Percentiles rank a stretch among this genome's conserved stretches.
These are phyloP conservation scores for Eremomyces bilateralis DNA, from an alignment of 495 filamentous ascomycete genomes.

Conservation along the genomic window DNA sequence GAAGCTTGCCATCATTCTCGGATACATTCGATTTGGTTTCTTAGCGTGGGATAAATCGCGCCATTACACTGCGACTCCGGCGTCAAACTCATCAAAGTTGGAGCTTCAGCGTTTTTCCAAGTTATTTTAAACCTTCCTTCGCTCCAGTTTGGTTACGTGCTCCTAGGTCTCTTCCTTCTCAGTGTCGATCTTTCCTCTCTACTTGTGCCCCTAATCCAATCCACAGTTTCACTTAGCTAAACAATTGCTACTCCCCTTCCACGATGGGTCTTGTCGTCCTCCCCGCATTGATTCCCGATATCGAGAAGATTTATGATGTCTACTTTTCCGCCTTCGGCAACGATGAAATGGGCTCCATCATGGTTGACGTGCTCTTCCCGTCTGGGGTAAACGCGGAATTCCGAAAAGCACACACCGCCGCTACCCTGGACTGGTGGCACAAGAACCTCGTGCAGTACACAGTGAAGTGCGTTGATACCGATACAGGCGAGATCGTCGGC, in stretches of 20 bases:
- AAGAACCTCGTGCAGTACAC: constrained; percentile 16
- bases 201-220: no score
- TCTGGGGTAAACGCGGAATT: constrained; percentile 14
- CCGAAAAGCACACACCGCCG: constrained; percentile 18
- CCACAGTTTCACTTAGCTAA: no score
- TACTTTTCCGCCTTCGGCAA: constrained; percentile 23
- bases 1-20: no score
- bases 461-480: constrained; percentile 19
- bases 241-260: background rate
- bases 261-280: constrained; percentile 21
- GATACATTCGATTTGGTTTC: no score
- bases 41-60: no score
- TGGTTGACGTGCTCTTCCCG: constrained; percentile 20
- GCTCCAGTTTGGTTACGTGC: no score
- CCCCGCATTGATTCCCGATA: constrained; percentile 22
- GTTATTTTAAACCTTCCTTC: no score
- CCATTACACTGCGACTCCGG: no score
- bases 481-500: constrained; percentile 16
- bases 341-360: constrained; percentile 10
- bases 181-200: no score
- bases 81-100: no score
- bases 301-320: constrained; percentile 19
- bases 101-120: no score
- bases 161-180: no score
- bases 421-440: constrained; percentile 17